These are phyloP conservation scores for Beauveria bassiana DNA, from an alignment of 2,329 filamentous ascomycete genomes.

Conservation along the genomic window DNA sequence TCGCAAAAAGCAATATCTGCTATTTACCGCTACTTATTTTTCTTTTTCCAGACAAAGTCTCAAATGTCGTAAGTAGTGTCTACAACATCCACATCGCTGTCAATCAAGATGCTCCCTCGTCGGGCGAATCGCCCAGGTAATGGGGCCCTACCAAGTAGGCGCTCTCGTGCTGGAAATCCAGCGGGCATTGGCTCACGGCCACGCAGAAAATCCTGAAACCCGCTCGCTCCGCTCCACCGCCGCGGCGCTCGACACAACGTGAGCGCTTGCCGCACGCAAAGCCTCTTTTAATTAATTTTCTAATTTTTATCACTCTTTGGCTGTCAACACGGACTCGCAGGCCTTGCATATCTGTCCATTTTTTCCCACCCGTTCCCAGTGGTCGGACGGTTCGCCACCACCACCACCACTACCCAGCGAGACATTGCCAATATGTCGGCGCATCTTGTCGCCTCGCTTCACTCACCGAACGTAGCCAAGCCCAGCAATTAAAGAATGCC, in stretches of 20 bases:
- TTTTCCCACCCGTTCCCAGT: too few species aligned
- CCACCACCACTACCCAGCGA: too few species aligned
- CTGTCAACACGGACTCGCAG: background rate
- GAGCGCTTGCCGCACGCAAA: background rate
- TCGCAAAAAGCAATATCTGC: too few species aligned
- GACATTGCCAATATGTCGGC: too few species aligned
- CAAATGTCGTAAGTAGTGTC: too few species aligned
- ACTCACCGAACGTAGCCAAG: background rate
- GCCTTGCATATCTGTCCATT: too few species aligned
- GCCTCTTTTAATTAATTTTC: background rate
- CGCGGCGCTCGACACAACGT: background rate
- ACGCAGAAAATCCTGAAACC: background rate
- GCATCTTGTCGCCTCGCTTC: too few species aligned
- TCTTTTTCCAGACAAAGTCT: too few species aligned
- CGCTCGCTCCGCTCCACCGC: constrained; percentile 5
- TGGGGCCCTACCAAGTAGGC: background rate
- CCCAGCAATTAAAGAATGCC: background rate
- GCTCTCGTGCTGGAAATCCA: background rate
- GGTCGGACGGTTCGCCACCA: too few species aligned
- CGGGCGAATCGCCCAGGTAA: background rate
- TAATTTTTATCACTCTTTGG: too few species aligned
- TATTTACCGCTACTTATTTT: too few species aligned
- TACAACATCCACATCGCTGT: background rate
- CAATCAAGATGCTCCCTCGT: background rate
- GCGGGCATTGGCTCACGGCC: background rate